Base-by-base conservation (phyloP, 192 early-diverging fungal species). In the Mortierella alpina region DNA sequence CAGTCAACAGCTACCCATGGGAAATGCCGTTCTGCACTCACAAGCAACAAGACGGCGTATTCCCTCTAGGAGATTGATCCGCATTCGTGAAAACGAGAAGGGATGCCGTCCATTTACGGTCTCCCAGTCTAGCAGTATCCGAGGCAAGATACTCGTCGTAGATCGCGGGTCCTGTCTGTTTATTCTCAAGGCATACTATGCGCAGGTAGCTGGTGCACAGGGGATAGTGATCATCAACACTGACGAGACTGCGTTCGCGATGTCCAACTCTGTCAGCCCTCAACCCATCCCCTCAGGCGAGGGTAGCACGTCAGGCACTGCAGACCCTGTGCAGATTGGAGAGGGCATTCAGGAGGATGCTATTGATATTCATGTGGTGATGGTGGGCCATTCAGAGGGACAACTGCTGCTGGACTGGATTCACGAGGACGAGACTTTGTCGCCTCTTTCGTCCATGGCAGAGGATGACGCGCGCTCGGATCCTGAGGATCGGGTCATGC, bases 91-190 rank as follows among this genome's bases (percentile, higher is more conserved):
- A 31, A 72, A 78, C 42, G 56, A 49, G 10, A 42, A 50, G 14
- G 88, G 82, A 13, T 89, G 88, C 56, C 65, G 59, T 6, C 59
- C 64, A 2, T 89, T 70, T 49, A 71, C 73, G 6, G 18, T 11
- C 11, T 60, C 70, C 13, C 79, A 86, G 48, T 20, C 62, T 15
- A 18, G 56, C 0, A 42, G 49, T 8, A 72, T 86, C 31, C 59
- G 45, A 7, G 76, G 63, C 39, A 83, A 80, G n/a, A 72, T 86
- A 39, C 14, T 87, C 39, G 57, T 87, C 0, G 75, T 89, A 0
- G 74, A 78, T 20, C 63, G 88, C 8, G 85, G 88, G 0, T 50
- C 57, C 17, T 89, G 88, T 67, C 47, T 71, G 4, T 89, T 89
- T 54, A 66, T 78, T 11, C 61, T 84, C 13, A 87, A 89, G 53